Evolutionary conservation across 176 grass and related monocot genomes (phyloP), one percentile per base, ranked within the genome.

Genomic region (Pontederia crassipes): DNA sequence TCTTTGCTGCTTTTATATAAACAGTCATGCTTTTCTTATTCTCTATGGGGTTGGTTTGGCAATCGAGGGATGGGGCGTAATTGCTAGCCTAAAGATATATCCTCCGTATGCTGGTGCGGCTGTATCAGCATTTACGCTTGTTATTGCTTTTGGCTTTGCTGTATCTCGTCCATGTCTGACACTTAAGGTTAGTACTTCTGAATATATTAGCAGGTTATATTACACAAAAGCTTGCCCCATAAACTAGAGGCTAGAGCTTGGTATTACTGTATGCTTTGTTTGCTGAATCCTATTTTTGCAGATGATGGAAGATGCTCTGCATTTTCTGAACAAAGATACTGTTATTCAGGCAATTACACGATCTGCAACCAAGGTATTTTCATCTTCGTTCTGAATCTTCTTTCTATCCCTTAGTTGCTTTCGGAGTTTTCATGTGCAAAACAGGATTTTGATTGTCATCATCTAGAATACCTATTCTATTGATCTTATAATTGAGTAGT

Each of bases 251-350:
- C 32, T 12, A 35, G 12, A 9, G 28, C 14, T 32, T 35, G 20
- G 20, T 24, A 12, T 61, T 45, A 45, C 35, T 45, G 58, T 15
- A 8, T 61, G 28, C 1, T 40, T 61, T 40, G 10, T 60, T 10
- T 45, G 14, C 14, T 29, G 8, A 35, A 27, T 46, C 10, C 46
- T 55, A 8, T 29, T 32, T 57, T 35, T 45, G 62, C 66, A 98
- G 93, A 98, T 98, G 93, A 86, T 98, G 87, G 93, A 98, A 73
- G 93, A 98, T 32, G 93, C 88, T 4, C 54, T 98, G 59, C 93
- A 86, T 78, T 98, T 91, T 77, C 87, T 98, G 28, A 89, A 84
- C 76, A 98, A 98, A 71, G 93, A 98, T 79, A 92, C 87, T 18
- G 77, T 98, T 74, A 84, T 83, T 65, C 93, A 98, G 79, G 93